Base-by-base conservation (phyloP, 495 filamentous ascomycete species). In the Hyaloscypha hepaticicola region DNA sequence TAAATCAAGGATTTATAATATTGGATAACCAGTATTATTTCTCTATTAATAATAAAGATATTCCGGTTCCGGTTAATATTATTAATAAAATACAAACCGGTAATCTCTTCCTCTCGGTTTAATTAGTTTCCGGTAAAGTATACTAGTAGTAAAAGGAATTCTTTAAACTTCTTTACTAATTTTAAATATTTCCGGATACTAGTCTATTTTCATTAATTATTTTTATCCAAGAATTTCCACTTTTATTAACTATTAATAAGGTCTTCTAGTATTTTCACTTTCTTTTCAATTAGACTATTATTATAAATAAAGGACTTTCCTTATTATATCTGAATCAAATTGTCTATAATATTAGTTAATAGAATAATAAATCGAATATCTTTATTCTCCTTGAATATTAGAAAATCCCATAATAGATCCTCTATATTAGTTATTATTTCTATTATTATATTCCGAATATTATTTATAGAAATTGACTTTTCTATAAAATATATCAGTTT, bases 401-500 rank as follows among this genome's bases (percentile, higher is more conserved):
- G 24, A 22, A 34, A 49, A 26, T 12, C 38, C 58, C 58, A 61
- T 22, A 61, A 22, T n/a, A 61, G 58, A 27, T 61, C 58, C 34
- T 61, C 58, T 12, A 34, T 22, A 51, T 61, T 22, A 49, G 58
- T 9, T 12, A 34, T 61, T 34, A 61, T 51, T 31, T 61, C 31
- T 49, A 34, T 34, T 24, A 61, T 22, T 34, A 61, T 61, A n/a
- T 24, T 61, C 4, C 33, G 58, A 24, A 48, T 50, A 50, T 61
- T 34, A 33, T 61, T 22, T 22, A 61, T 50, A 27, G 24, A 5
- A 50, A 61, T 50, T 49, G 38, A 34, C 58, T 61, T 61, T 27
- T 34, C 38, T 19, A 61, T 61, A 28, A 61, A 61, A 22, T 61
- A 61, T 21, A 61, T 61, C 58, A 48, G 38, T 5, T 61, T 24